Evolutionary conservation across 305 asterid genomes (phyloP).

Genomic region (Plantago lanceolata): DNA sequence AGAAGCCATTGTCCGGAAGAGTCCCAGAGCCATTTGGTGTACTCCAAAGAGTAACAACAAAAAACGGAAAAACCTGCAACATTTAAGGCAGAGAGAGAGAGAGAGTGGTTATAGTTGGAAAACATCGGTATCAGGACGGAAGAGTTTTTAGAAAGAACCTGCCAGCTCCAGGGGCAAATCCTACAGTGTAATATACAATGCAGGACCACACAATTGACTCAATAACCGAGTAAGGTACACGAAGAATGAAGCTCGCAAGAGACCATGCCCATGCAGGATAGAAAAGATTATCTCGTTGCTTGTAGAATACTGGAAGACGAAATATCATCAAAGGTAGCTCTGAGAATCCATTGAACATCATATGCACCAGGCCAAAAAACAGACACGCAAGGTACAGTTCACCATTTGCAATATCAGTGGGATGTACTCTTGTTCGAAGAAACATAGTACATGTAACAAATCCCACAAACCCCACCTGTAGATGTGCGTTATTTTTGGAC

Average conservation of each 20-base stretch:
- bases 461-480: constrained; percentile 86
- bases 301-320: constrained; percentile 86
- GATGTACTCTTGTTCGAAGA: constrained; percentile 63
- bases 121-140: constrained; percentile 5
- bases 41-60: constrained; percentile 57
- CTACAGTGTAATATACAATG: constrained; percentile 67
- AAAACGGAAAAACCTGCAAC: constrained; percentile 66
- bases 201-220: constrained; percentile 80
- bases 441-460: constrained; percentile 76
- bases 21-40: constrained; percentile 95
- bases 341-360: constrained; percentile 91
- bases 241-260: constrained; percentile 63
- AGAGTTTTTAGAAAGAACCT: constrained; percentile 41
- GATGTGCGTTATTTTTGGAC: constrained; percentile 2
- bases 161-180: constrained; percentile 68
- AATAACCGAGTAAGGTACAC: constrained; percentile 74
- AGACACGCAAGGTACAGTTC: constrained; percentile 66
- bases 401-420: constrained; percentile 57
- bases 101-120: constrained; percentile 12
- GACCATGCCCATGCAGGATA: constrained; percentile 95
- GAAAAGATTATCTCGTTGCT: constrained; percentile 83
- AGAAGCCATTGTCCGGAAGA: constrained; percentile 79
- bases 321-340: constrained; percentile 79
- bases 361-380: constrained; percentile 73
- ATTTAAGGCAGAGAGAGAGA: constrained; percentile 18